phyloP scores from a whole-genome alignment of 2,329 filamentous ascomycete species.

The Nemania abortiva region DNA sequence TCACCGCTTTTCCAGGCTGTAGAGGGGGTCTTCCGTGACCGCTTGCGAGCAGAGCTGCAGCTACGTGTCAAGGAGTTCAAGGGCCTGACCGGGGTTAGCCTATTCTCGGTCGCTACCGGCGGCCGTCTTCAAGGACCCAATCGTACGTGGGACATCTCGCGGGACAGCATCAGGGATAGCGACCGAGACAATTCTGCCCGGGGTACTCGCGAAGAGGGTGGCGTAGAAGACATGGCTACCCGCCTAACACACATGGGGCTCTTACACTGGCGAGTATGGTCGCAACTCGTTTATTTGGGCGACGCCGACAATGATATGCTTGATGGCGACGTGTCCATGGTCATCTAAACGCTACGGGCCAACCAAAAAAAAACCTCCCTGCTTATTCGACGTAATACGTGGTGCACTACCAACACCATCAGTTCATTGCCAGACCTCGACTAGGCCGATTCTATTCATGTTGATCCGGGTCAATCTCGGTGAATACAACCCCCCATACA shows the following conservation, averaged over 20 bases:
- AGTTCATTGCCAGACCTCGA: background rate
- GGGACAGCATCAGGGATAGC: constrained; percentile 47
- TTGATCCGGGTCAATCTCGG: constrained; percentile 11
- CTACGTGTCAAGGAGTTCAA: constrained; percentile 66
- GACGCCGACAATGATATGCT: constrained; percentile 48
- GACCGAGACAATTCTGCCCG: constrained; percentile 52
- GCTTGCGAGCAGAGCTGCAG: constrained; percentile 62
- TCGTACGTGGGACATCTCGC: constrained; percentile 52
- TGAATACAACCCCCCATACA: constrained; percentile 6
- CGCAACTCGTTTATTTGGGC: constrained; percentile 74
- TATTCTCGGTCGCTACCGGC: constrained; percentile 68
- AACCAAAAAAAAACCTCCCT: background rate
- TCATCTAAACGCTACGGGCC: constrained; percentile 41
- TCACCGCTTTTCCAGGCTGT: constrained; percentile 62
- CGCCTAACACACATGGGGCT: constrained; percentile 85
- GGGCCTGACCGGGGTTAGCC: constrained; percentile 62
- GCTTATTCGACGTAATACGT: background rate
- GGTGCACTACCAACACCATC: background rate
- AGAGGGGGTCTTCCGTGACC: constrained; percentile 63
- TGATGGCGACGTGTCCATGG: constrained; percentile 44
- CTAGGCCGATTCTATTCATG: constrained; percentile 1
- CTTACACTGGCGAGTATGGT: constrained; percentile 92
- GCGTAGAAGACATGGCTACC: constrained; percentile 76
- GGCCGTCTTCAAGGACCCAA: constrained; percentile 58
- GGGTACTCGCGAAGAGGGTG: constrained; percentile 64